Base-by-base conservation (phyloP, 805 yeast genomes). In the Teunomyces barrocoloradensis region DNA sequence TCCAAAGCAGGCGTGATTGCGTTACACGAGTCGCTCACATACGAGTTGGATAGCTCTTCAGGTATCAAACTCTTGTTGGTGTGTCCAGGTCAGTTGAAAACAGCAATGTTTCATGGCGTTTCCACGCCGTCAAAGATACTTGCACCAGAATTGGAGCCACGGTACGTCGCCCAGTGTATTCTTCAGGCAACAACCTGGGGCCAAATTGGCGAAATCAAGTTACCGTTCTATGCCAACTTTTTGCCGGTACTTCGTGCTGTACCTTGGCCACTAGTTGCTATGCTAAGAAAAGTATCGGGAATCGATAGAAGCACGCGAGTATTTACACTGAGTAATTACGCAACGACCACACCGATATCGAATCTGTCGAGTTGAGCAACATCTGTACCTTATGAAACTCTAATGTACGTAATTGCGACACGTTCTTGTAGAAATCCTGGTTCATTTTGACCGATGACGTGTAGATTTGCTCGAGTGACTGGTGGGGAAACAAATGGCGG, bases 1-100 rank as follows among this genome's bases (percentile, higher is more conserved):
- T 80, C 96, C 12, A 92, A 92, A 62, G 84, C 96, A 0, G 97
- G 95, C 0, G 65, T 89, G 25, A 80, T 92, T 44, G 90, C 92
- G 0, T 67, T 90, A 36, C 97, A 91, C 61, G 96, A 88, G 61
- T 82, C 92, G 0, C 67, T 92, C 30, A 80, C 87, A 0, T 81
- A 80, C 57, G 94, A 87, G 63, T 59, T 87, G 25, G 84, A 85
- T 30, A 69, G 66, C 44, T 62, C 66, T 1, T 60, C 66, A 3
- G 84, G 87, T 6, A 79, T 92, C 13, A 83, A 83, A 54, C 85
- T 96, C 0, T 67, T 92, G 47, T 69, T 92, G 30, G 75, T 92
- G 0, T 84, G 94, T 54, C 96, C 97, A 0, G 98, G 98, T 0
- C 97, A 92, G 61, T 64, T 92, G 52, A 78, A 75, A 42, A 89